Evolutionary conservation across 2,329 filamentous ascomycete genomes (phyloP).

Genomic region (Chrysoporthe austroafricana): DNA sequence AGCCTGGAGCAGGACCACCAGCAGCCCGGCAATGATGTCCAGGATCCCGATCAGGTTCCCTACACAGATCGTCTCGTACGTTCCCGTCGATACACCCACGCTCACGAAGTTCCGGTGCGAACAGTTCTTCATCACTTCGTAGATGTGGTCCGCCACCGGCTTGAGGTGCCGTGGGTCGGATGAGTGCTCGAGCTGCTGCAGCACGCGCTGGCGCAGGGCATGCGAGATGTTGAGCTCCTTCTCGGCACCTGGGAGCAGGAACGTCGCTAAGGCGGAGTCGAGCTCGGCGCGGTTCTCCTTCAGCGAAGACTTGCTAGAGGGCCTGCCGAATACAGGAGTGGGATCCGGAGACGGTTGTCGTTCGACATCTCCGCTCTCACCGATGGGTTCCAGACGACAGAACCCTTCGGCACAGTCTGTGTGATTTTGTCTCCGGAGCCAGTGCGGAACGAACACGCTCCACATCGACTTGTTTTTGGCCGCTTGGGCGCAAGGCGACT

Average conservation of each 20-base stretch:
- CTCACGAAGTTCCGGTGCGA: conserved; percentile 56
- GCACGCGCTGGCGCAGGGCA: conserved; percentile 44
- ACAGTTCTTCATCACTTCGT: conserved; percentile 51
- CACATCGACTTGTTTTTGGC: conserved; percentile 18
- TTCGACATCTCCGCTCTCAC: not conserved
- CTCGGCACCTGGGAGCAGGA: conserved; percentile 45
- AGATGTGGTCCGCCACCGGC: conserved; percentile 51
- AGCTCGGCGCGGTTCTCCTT: conserved; percentile 37
- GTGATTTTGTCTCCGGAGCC: conserved; percentile 4
- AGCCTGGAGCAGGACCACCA: conserved; percentile 45
- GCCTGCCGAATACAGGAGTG: conserved; percentile 31
- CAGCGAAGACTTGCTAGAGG: conserved; percentile 36
- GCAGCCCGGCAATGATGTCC: conserved; percentile 45
- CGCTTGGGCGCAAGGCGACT: conserved; percentile 23
- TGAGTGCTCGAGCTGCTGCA: conserved; percentile 41
- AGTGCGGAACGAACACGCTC: conserved; percentile 1
- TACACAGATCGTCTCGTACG: conserved; percentile 52
- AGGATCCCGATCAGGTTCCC: conserved; percentile 48
- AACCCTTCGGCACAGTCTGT: conserved; percentile 5
- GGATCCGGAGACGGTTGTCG: not conserved
- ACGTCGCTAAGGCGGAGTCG: conserved; percentile 45
- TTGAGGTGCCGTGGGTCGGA: conserved; percentile 44
- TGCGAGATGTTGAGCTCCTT: conserved; percentile 54
- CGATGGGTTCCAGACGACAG: conserved; percentile 13
- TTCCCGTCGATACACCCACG: conserved; percentile 57